phyloP scores from a whole-genome alignment of 139 green algal species.

The Volvox africanus region DNA sequence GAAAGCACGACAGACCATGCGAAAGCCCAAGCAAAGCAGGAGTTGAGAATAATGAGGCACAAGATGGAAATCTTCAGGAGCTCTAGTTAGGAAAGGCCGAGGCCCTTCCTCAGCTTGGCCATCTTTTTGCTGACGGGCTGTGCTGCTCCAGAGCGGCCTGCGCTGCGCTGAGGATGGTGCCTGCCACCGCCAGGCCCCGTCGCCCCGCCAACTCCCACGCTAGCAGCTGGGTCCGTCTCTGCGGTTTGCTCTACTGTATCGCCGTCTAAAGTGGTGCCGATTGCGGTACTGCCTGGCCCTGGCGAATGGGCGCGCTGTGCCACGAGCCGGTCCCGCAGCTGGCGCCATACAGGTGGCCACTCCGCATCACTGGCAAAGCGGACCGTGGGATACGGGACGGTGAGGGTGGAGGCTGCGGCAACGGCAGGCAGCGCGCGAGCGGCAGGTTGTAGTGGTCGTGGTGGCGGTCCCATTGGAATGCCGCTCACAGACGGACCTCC shows the following conservation, averaged over 20 bases:
- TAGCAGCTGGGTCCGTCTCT: slow-evolving; percentile 44
- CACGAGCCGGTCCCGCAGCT: not conserved
- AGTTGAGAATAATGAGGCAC: too few relatives aligned
- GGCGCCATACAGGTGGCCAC: not conserved
- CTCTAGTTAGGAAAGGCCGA: not conserved
- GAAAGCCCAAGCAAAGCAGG: too few relatives aligned
- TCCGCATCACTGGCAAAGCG: slow-evolving; percentile 27
- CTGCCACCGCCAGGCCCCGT: not conserved
- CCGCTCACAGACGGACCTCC: too few relatives aligned
- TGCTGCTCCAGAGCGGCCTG: not conserved
- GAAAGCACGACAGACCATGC: too few relatives aligned
- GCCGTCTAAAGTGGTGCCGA: slow-evolving; percentile 16
- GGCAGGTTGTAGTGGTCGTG: not conserved
- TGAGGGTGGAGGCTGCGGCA: not conserved
- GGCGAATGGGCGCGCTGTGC: slow-evolving; percentile 10
- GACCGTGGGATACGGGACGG: not conserved
- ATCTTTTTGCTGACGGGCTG: slow-evolving; percentile 42
- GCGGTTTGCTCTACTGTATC: slow-evolving; percentile 50
- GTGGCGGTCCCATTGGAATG: not conserved
- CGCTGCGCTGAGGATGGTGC: slow-evolving; percentile 9
- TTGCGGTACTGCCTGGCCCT: slow-evolving; percentile 5
- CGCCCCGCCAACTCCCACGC: not conserved
- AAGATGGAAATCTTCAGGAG: too few relatives aligned
- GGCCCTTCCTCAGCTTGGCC: slow-evolving; percentile 34
- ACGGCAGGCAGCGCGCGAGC: not conserved